Percentiles rank a stretch among this genome's conserved stretches.
phyloP scores from a whole-genome alignment of 73 alveolate species.

The Durusdinium trenchii region DNA sequence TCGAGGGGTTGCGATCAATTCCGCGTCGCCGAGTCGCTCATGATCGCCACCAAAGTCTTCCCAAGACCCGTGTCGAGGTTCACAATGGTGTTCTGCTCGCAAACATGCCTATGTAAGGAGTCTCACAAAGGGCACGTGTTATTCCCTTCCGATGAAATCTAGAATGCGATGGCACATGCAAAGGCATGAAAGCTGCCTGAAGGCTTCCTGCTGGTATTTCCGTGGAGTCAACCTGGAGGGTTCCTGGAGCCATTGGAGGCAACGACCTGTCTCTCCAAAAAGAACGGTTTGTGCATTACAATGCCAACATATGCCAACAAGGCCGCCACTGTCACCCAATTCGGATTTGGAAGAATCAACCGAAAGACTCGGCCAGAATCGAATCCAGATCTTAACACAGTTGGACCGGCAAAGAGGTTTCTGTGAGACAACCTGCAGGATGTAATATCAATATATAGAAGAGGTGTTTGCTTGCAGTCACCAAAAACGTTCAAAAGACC shows the following conservation, averaged over 20 bases:
- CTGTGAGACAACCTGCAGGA: neutral
- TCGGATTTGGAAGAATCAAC: too few relatives aligned
- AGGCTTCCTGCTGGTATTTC: constrained; percentile 20
- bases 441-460: too few relatives aligned
- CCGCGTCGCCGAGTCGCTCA: constrained; percentile 9
- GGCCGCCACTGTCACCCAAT: too few relatives aligned
- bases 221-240: constrained; percentile 23
- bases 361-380: neutral
- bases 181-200: neutral
- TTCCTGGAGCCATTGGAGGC: neutral
- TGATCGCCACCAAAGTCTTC: constrained; percentile 54
- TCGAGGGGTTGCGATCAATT: neutral
- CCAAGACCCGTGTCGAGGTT: constrained; percentile 79
- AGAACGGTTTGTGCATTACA: neutral
- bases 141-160: neutral
- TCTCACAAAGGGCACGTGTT: neutral
- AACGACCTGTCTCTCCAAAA: neutral
- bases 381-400: neutral
- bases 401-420: neutral
- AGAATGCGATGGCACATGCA: neutral
- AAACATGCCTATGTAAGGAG: constrained; percentile 52
- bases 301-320: neutral
- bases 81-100: constrained; percentile 76
- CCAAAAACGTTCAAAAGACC: too few relatives aligned
- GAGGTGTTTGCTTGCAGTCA: too few relatives aligned